Evolutionary conservation across 192 early-diverging fungal genomes (phyloP).

Genomic region (Entomortierella parvispora): DNA sequence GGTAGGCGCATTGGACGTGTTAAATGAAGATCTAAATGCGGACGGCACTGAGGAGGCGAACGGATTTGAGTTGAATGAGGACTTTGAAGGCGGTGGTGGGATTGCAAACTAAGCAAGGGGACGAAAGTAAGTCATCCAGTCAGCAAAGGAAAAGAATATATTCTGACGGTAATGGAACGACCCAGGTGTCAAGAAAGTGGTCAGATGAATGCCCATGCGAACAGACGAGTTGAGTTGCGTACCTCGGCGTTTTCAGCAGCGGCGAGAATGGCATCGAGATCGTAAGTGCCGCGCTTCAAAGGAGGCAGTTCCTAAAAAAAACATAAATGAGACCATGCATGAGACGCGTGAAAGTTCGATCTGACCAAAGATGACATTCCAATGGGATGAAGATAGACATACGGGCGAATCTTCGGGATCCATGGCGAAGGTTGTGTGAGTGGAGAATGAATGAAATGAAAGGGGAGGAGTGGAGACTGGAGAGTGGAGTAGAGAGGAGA

Average conservation of each 20-base stretch:
- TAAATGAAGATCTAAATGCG: constrained; percentile 31
- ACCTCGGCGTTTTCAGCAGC: constrained; percentile 43
- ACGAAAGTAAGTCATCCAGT: background rate
- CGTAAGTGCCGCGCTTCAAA: constrained; percentile 41
- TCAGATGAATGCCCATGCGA: too few species aligned
- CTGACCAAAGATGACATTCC: background rate
- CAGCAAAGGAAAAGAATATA: background rate
- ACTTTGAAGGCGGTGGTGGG: constrained; percentile 33
- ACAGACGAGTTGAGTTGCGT: too few species aligned
- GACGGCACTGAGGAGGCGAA: constrained; percentile 45
- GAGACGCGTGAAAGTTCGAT: too few species aligned
- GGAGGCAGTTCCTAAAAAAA: constrained; percentile 39
- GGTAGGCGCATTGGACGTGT: constrained; percentile 16
- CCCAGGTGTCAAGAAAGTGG: too few species aligned
- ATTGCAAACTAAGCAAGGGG: constrained; percentile 29
- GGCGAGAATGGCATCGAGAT: constrained; percentile 49
- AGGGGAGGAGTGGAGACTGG: background rate
- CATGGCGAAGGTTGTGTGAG: constrained; percentile 6
- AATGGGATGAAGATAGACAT: background rate
- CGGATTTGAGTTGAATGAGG: constrained; percentile 41
- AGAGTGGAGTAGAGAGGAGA: background rate
- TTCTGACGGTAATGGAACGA: too few species aligned
- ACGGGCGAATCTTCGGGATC: constrained; percentile 50
- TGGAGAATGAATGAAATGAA: background rate
- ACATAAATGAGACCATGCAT: background rate